Base-by-base conservation (phyloP, 73 alveolate species). In the Symbiodinium pilosum region DNA sequence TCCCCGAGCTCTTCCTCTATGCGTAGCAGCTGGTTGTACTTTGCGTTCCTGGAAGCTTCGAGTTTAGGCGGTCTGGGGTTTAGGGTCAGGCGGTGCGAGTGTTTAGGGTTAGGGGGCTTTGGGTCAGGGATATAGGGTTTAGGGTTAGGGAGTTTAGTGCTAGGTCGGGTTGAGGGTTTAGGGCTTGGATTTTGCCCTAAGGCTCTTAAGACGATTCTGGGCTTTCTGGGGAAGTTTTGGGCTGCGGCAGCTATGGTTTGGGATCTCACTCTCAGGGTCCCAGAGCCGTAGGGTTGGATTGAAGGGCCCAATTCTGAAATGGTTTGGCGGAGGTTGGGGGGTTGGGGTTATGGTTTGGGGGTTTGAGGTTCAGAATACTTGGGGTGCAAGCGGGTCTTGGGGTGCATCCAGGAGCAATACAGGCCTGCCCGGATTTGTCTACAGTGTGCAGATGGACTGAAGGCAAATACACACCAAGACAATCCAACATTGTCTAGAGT, bases 1-100 rank as follows among this genome's bases (percentile, higher is more conserved):
- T 87, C 93, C 43, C 99, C 99, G 36, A 99, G 99, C 92, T 99
- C 99, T 88, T 99, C 99, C 99, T 99, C 99, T 87, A 99, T 99
- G 99, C 99, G 99, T 86, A 99, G 71, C 99, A 99, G 98, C 99
- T 99, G 99, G 98, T 99, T 99, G 99, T 99, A 99, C 98, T 99
- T 99, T 83, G 99, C 99, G 83, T 99, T 99, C 21, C 21, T 47
- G 21, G 6, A 47, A 14, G 75, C 36, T 6, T 56, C 32, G 26
- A 34, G 75, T 30, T 56, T 56, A 7, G 26, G 75, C 36, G 75
- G n/a, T n/a, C n/a, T n/a, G n/a, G n/a, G n/a, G n/a, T n/a, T n/a
- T n/a, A n/a, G n/a, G n/a, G n/a, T n/a, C n/a, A n/a, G n/a, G n/a
- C n/a, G n/a, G n/a, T n/a, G 16, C 7, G 8, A 56, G 73, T 26